Percentiles rank a stretch among this genome's conserved stretches.
phyloP scores from a whole-genome alignment of 164 flowering plant species.

The Chimonanthus salicifolius region DNA sequence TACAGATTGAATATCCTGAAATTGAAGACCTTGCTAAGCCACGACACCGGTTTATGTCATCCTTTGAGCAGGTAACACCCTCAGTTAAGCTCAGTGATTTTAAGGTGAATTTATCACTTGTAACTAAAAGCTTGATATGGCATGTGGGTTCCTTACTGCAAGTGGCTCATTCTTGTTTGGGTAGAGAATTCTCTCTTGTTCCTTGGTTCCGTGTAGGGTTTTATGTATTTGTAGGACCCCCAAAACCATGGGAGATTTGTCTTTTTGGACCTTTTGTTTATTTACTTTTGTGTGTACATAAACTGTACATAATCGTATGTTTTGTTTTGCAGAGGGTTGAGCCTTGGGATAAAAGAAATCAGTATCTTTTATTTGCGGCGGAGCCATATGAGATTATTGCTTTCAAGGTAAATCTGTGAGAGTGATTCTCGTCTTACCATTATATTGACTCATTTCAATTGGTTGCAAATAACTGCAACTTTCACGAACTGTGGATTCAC shows the following conservation, averaged over 20 bases:
- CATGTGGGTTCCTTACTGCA: too few relatives aligned
- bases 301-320: background rate
- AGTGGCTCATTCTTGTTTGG: too few relatives aligned
- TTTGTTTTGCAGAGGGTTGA: conserved; percentile 59
- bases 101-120: background rate
- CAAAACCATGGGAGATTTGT: too few relatives aligned
- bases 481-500: background rate
- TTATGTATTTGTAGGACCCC: too few relatives aligned
- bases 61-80: conserved; percentile 81
- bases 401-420: conserved; percentile 55
- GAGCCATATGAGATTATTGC: conserved; percentile 95
- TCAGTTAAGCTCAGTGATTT: background rate
- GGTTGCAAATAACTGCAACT: background rate
- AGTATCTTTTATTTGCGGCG: conserved; percentile 93
- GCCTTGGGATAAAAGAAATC: conserved; percentile 75
- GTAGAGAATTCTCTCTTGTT: too few relatives aligned
- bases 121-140: too few relatives aligned
- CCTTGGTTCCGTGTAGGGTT: too few relatives aligned
- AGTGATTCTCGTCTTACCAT: background rate
- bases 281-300: too few relatives aligned
- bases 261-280: too few relatives aligned
- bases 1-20: conserved; percentile 96
- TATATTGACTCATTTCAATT: background rate
- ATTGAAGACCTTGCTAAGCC: conserved; percentile 88
- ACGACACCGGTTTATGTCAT: conserved; percentile 95